These are phyloP conservation scores for Penicillium coprophilum DNA, from an alignment of 495 filamentous ascomycete species.

Conservation along the genomic window DNA sequence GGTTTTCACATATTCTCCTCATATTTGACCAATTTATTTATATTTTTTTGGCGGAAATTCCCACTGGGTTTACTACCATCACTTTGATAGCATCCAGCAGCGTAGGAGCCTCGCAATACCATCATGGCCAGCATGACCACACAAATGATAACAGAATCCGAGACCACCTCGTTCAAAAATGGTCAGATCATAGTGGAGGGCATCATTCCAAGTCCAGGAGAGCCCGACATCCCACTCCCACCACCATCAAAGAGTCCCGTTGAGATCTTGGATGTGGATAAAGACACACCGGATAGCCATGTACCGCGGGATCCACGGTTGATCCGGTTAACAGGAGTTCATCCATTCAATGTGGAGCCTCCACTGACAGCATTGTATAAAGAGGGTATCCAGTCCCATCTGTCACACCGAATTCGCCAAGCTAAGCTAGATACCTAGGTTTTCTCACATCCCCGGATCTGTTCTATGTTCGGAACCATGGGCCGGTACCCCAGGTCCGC, in stretches of 20 bases:
- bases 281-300: slow-evolving; percentile 81
- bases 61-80: not conserved
- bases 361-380: slow-evolving; percentile 79
- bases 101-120: not conserved
- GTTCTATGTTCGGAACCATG: slow-evolving; percentile 97
- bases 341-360: slow-evolving; percentile 94
- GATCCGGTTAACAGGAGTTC: slow-evolving; percentile 84
- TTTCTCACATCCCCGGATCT: slow-evolving; percentile 91
- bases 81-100: not conserved
- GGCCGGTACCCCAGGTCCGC: slow-evolving; percentile 73
- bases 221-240: slow-evolving; percentile 63
- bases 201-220: slow-evolving; percentile 23
- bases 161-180: slow-evolving; percentile 24
- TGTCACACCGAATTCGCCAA: not conserved
- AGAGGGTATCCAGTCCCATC: slow-evolving; percentile 50
- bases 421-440: slow-evolving; percentile 34
- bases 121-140: slow-evolving; percentile 36
- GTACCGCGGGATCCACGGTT: slow-evolving; percentile 84
- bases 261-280: slow-evolving; percentile 68
- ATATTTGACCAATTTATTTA: not conserved
- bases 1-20: not conserved
- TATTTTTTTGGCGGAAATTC: too few species aligned
- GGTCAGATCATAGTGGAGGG: slow-evolving; percentile 31
- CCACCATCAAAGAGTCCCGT: slow-evolving; percentile 63
- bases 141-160: slow-evolving; percentile 14